Conservation (phyloP, 1,284 basidiomycete genomes). For the Cystobasidium pallidum region DNA sequence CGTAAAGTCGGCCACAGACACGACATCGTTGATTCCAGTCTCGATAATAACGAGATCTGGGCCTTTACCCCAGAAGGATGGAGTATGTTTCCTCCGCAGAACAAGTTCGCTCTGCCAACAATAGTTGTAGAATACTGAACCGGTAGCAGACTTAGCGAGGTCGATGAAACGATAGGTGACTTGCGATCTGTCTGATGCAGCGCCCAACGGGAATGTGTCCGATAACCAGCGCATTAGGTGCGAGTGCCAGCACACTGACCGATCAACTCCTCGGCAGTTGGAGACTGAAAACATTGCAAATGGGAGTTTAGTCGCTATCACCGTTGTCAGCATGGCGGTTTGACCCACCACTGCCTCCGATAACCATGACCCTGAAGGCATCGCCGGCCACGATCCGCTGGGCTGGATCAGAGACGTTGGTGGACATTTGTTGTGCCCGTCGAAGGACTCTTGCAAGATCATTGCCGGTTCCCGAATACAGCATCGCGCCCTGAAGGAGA, state of each 20-base stretch:
- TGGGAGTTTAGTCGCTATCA: not conserved
- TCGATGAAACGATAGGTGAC: slow-evolving; percentile 47
- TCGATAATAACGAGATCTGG: slow-evolving; percentile 50
- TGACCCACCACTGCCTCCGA: slow-evolving; percentile 48
- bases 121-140: slow-evolving; percentile 48
- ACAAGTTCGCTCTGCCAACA: slow-evolving; percentile 48
- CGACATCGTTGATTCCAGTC: slow-evolving; percentile 50
- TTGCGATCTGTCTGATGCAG: slow-evolving; percentile 43
- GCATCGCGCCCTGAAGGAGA: not conserved
- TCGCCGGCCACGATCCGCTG: slow-evolving; percentile 34
- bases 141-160: slow-evolving; percentile 48
- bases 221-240: slow-evolving; percentile 48
- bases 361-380: slow-evolving; percentile 47
- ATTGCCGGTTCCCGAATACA: slow-evolving; percentile 5
- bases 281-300: slow-evolving; percentile 41
- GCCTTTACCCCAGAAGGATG: slow-evolving; percentile 43
- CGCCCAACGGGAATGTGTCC: slow-evolving; percentile 46
- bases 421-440: not conserved
- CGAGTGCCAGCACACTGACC: slow-evolving; percentile 47
- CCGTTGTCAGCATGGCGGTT: not conserved
- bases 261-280: slow-evolving; percentile 50
- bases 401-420: not conserved
- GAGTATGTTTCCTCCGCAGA: slow-evolving; percentile 42
- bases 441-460: not conserved
- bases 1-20: slow-evolving; percentile 43